Conservation (phyloP, 352 stramenopile species). For the Plasmopara viticola region DNA sequence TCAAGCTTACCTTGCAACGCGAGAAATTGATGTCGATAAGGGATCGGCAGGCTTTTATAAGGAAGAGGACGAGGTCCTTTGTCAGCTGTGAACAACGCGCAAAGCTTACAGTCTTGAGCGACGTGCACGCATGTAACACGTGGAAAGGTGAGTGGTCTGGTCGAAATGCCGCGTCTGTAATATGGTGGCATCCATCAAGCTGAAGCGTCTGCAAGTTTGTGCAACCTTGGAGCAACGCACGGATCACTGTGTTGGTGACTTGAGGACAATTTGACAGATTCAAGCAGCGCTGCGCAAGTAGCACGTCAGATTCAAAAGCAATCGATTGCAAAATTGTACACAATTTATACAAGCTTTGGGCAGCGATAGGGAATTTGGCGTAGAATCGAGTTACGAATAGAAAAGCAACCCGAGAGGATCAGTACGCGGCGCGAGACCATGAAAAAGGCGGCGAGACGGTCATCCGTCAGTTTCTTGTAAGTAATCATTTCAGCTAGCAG, state of each 20-base stretch:
- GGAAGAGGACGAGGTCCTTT: slow-evolving; percentile 62
- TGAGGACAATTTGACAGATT: slow-evolving; percentile 82
- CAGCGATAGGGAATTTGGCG: slow-evolving; percentile 82
- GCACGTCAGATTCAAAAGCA: background rate
- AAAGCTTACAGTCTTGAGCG: slow-evolving; percentile 72
- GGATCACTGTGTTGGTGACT: slow-evolving; percentile 83
- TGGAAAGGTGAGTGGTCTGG: slow-evolving; percentile 71
- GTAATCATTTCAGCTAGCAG: slow-evolving; percentile 66
- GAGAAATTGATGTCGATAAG: slow-evolving; percentile 78
- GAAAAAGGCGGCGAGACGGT: slow-evolving; percentile 79
- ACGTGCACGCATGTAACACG: slow-evolving; percentile 60
- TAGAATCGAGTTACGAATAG: slow-evolving; percentile 83
- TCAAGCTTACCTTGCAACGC: slow-evolving; percentile 56
- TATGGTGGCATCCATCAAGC: slow-evolving; percentile 81
- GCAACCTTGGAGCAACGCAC: slow-evolving; percentile 72
- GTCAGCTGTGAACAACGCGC: slow-evolving; percentile 80
- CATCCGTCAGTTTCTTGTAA: slow-evolving; percentile 71
- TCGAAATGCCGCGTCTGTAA: slow-evolving; percentile 85
- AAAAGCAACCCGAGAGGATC: slow-evolving; percentile 57
- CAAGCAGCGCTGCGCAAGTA: slow-evolving; percentile 49
- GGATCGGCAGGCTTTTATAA: slow-evolving; percentile 70
- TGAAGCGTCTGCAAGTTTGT: slow-evolving; percentile 66
- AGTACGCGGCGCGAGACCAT: slow-evolving; percentile 68
- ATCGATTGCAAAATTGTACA: slow-evolving; percentile 3
- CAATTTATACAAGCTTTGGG: slow-evolving; percentile 54